Base-by-base conservation (phyloP, 2,329 filamentous ascomycete species). In the Setomelanomma holmii region DNA sequence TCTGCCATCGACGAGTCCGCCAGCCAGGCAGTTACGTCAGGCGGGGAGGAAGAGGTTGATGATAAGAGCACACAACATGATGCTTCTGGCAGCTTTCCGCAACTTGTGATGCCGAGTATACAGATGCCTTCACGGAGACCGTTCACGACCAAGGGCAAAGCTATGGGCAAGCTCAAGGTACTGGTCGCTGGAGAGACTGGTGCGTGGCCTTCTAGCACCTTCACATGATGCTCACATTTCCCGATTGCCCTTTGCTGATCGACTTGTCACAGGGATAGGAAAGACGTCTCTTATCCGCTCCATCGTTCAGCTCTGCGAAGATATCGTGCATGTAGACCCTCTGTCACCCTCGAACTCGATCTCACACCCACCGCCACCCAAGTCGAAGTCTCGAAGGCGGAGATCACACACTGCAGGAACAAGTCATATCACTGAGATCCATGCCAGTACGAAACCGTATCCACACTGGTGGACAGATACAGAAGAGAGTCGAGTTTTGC, bases 71-170 rank as follows among this genome's bases (percentile, higher is more conserved):
- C 58, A 21, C 63, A 61, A 45, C 51, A 56, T 39, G 81, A 80
- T 36, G 50, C 51, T 19, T 53, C 61, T n/a, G 58, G 48, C 47
- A 62, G 68, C 57, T 72, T 77, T 35, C 89, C 89, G 20, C 93
- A 98, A 74, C 83, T 99, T n/a, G 90, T 99, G 54, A 99, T 99
- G 95, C 95, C 95, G 4, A 96, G 92, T 68, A 88, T 99, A 66
- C 87, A 86, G 56, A 95, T 99, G 85, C 93, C 95, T 3, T 89
- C 86, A 55, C 86, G 95, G 43, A 84, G 92, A 45, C 93, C 93
- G 0, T 98, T 98, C 73, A 97, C 95, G 0, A 86, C 89, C n/a
- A 84, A 84, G 40, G 95, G 95, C 14, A 93, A 89, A 76, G 83
- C 83, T 27, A 84, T 98, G 72, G 93, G 93, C 1, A 88, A 91